Evolutionary conservation across 176 grass and related monocot genomes (phyloP), one percentile per base, ranked within the genome.

Genomic region (Triticum timopheevii): DNA sequence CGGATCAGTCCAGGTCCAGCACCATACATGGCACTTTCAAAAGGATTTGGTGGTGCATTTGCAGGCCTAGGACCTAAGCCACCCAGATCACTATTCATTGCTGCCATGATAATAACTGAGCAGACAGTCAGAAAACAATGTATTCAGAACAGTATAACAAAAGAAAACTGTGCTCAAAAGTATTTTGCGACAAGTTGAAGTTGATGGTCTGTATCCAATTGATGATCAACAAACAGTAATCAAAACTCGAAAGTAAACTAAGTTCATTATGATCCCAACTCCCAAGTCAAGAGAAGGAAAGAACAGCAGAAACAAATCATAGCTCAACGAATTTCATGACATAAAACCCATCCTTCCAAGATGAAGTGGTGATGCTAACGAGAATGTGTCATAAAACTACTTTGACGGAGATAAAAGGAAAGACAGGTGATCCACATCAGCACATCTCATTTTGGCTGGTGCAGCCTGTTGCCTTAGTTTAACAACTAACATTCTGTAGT

Each of bases 21-120:
- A 77, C 93, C 91, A 92, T 98, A 80, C 27, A 98, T 89, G 72
- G 91, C 83, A 90, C 70, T 89, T 69, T 90, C 95, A 81, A 95
- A 98, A 67, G 91, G 89, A 79, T 91, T 95, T 70, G 86, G 77
- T 69, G 93, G 95, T n/a, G 59, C 77, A 80, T 74, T 80, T 67
- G 49, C 59, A 75, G 85, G 81, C n/a, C 85, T 84, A 2, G 47
- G 59, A 68, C 33, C 89, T 11, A 80, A 64, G 61, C 76, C 68
- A 84, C 89, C 85, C 59, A 87, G 40, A 80, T 87, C 85, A 76
- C 45, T 91, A 65, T 91, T 87, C 75, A 91, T 91, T 19, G 75
- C 84, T 73, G 84, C 80, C 89, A 83, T 87, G 33, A 19, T 79
- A 73, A 19, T 79, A 73, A 17, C 84, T 87, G 45, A 23, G 70